These are phyloP conservation scores for Sarocladium kiliense DNA, from an alignment of 2,329 filamentous ascomycete species.

Conservation along the genomic window DNA sequence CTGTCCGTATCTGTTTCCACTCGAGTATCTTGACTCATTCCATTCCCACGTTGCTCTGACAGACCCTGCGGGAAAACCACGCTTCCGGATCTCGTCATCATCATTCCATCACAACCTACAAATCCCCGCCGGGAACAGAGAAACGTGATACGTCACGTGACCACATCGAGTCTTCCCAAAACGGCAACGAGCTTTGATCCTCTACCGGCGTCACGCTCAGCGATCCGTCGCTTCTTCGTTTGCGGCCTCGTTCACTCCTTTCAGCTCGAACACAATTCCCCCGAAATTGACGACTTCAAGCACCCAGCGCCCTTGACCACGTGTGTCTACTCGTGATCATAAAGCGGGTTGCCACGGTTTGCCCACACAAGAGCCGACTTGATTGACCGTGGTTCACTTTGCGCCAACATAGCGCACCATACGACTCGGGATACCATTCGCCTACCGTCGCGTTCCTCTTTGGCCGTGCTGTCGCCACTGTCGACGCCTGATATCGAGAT, in stretches of 20 bases:
- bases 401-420: too few relatives aligned
- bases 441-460: too few relatives aligned
- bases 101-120: neutral
- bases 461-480: neutral
- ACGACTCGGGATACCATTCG: too few relatives aligned
- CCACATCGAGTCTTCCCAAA: conserved; percentile 1
- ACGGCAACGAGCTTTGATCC: conserved; percentile 6
- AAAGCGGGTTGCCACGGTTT: too few relatives aligned
- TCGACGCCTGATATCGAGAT: neutral
- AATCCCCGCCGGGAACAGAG: neutral
- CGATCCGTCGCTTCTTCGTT: neutral
- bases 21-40: neutral
- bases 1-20: neutral
- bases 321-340: too few relatives aligned
- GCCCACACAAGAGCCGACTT: too few relatives aligned
- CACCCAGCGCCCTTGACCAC: neutral
- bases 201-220: neutral
- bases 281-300: neutral
- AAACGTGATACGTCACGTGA: conserved; percentile 5
- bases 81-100: neutral
- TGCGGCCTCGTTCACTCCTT: neutral
- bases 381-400: too few relatives aligned
- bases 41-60: neutral
- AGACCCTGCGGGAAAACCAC: neutral
- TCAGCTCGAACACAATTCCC: neutral